A percentile compares a stretch with the other conserved stretches of the same genome.
Evolutionary conservation across 2,329 filamentous ascomycete genomes (phyloP).

Genomic region (Trichoderma hamatum): DNA sequence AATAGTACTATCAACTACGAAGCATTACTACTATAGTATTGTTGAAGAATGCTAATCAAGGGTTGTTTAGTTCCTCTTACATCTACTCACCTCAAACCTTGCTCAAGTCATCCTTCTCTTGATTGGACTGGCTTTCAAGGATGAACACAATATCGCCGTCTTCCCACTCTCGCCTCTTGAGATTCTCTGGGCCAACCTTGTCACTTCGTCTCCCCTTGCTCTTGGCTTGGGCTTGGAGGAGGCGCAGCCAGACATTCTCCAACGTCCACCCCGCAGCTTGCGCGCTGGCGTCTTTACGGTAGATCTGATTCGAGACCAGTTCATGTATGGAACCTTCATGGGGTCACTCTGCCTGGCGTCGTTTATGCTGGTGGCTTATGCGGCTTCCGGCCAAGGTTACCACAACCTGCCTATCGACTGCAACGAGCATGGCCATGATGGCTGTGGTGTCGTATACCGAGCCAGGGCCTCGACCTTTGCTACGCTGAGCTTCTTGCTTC

Average conservation of each 20-base stretch:
- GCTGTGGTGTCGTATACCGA: constrained; percentile 62
- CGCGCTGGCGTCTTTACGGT: constrained; percentile 63
- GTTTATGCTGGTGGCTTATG: constrained; percentile 64
- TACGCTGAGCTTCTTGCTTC: constrained; percentile 67
- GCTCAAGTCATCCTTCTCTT: constrained; percentile 70
- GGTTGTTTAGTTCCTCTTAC: constrained; percentile 56
- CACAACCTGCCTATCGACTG: constrained; percentile 58
- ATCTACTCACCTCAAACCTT: constrained; percentile 70
- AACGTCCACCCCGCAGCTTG: constrained; percentile 65
- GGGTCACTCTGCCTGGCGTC: constrained; percentile 62
- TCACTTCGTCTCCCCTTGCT: constrained; percentile 71
- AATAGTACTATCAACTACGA: background rate
- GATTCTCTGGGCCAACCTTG: constrained; percentile 76
- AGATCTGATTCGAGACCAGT: constrained; percentile 68
- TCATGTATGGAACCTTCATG: constrained; percentile 67
- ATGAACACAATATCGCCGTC: constrained; percentile 59
- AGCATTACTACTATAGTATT: background rate
- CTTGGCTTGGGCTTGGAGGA: constrained; percentile 73
- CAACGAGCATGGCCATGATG: constrained; percentile 55
- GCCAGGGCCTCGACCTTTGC: constrained; percentile 71
- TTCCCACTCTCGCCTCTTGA: constrained; percentile 73
- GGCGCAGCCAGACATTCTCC: constrained; percentile 68
- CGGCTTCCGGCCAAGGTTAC: constrained; percentile 47
- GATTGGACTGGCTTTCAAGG: constrained; percentile 70
- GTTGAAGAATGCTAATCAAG: background rate